Conservation (phyloP, 345 rosid genomes). For the Melastoma malabathricum region DNA sequence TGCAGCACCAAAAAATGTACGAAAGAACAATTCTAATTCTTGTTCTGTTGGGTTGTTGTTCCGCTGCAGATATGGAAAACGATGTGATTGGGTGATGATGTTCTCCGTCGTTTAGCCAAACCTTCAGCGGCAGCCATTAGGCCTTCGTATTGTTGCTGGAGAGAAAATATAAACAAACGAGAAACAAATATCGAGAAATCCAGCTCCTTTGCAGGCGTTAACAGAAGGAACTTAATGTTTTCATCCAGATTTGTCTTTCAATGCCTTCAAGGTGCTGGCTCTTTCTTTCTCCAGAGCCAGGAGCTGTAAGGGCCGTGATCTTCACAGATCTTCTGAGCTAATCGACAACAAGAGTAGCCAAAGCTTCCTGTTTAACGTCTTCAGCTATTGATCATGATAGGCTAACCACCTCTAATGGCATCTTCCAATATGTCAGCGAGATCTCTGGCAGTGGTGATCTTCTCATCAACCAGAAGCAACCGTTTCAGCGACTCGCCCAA, state of each 20-base stretch:
- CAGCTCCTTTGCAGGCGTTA: too few species aligned
- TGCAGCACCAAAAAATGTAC: too few species aligned
- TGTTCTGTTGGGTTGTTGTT: too few species aligned
- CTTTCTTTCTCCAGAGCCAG: constrained; percentile 95
- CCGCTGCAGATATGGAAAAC: too few species aligned
- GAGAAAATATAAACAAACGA: constrained; percentile 57
- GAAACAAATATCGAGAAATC: neutral
- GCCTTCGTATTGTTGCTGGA: constrained; percentile 73
- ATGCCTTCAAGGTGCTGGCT: constrained; percentile 95
- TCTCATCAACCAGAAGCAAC: constrained; percentile 94
- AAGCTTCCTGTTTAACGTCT: constrained; percentile 94
- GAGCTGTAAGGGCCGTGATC: constrained; percentile 94
- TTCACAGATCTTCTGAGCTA: constrained; percentile 82
- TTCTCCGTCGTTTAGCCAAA: too few species aligned
- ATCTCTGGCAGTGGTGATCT: constrained; percentile 91
- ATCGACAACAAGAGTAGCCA: constrained; percentile 93
- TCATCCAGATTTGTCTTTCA: constrained; percentile 6
- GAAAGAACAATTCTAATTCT: too few species aligned
- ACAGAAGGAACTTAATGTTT: too few species aligned
- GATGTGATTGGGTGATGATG: too few species aligned
- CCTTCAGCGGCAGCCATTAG: constrained; percentile 84
- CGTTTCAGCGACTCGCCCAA: constrained; percentile 19
- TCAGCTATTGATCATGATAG: constrained; percentile 66
- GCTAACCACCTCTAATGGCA: constrained; percentile 69
- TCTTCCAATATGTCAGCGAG: constrained; percentile 74